phyloP scores from a whole-genome alignment of 306 rosid species.

The Castanopsis chinensis region DNA sequence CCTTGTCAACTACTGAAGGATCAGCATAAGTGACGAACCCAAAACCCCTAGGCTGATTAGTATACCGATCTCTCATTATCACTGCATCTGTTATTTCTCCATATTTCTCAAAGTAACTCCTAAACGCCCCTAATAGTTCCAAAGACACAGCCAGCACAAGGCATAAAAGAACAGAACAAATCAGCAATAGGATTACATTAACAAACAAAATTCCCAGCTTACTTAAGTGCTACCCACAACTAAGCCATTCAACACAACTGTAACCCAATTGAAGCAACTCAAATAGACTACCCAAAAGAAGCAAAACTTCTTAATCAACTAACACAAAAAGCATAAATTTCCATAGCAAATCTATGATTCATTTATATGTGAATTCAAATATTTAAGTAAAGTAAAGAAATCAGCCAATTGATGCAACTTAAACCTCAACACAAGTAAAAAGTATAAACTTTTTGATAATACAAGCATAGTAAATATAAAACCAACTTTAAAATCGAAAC shows the following conservation, averaged over 20 bases:
- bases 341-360: no score
- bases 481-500: no score
- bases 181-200: neutral
- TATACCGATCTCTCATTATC: conserved; percentile 68
- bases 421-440: neutral
- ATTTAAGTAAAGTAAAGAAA: neutral
- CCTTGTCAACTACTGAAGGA: conserved; percentile 68
- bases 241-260: neutral
- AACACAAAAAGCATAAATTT: neutral
- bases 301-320: neutral
- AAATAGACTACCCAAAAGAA: neutral
- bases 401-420: neutral
- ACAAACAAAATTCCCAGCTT: neutral
- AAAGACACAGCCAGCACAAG: conserved; percentile 1
- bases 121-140: conserved; percentile 42
- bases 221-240: no score
- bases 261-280: neutral
- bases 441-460: neutral
- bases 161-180: neutral
- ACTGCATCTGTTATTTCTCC: conserved; percentile 76
- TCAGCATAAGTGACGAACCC: conserved; percentile 74
- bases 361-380: no score
- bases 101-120: conserved; percentile 63
- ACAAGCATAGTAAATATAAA: no score
- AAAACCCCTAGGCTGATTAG: conserved; percentile 68